Conservation (phyloP, 208 protist genomes). For the Acanthamoeba triangularis region DNA sequence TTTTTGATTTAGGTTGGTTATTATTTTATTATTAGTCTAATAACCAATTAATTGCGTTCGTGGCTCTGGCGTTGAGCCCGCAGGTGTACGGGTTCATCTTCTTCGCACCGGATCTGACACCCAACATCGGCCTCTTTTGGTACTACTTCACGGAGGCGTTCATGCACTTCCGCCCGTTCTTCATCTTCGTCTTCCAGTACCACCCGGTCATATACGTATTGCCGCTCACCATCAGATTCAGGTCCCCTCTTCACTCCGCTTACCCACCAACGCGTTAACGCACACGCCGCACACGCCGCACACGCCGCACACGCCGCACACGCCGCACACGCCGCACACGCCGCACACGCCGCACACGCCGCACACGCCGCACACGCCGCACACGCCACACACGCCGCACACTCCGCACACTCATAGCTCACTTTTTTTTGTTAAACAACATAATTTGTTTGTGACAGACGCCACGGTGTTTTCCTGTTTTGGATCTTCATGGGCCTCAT, state of each 20-base stretch:
- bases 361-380: no score
- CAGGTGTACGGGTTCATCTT: slow-evolving; percentile 77
- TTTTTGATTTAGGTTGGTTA: no score
- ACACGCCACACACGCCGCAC: neutral
- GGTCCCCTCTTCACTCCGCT: neutral
- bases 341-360: neutral
- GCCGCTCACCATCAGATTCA: slow-evolving; percentile 70
- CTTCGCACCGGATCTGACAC: slow-evolving; percentile 67
- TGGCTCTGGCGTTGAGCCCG: neutral
- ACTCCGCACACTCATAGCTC: neutral
- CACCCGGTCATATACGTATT: slow-evolving; percentile 60
- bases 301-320: neutral
- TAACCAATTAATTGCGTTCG: neutral
- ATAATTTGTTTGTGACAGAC: neutral
- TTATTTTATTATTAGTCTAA: no score
- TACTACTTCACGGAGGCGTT: slow-evolving; percentile 78
- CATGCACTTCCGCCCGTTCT: slow-evolving; percentile 77
- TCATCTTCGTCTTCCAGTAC: slow-evolving; percentile 79
- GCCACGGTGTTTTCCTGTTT: slow-evolving; percentile 65
- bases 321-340: no score
- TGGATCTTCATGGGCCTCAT: slow-evolving; percentile 76
- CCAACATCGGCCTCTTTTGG: slow-evolving; percentile 78
- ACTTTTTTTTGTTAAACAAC: neutral
- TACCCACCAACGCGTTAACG: neutral
- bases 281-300: neutral